Percentiles rank a stretch among this genome's conserved stretches.
These are phyloP conservation scores for Ogataea degrootiae DNA, from an alignment of 805 yeast genomes.

Conservation along the genomic window DNA sequence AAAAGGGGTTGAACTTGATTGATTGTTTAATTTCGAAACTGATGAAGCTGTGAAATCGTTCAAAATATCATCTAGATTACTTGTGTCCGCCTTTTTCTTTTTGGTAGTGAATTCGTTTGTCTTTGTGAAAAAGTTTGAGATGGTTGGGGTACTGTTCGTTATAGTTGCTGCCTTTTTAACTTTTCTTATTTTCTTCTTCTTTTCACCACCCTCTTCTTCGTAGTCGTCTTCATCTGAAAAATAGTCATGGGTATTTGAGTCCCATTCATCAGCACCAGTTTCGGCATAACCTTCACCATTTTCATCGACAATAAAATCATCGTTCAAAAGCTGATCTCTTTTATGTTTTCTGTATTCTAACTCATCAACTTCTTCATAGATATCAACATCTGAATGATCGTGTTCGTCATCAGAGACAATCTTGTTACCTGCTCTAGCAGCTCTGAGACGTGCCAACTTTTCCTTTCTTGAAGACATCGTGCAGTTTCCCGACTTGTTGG, in stretches of 20 bases:
- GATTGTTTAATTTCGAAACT: slow-evolving; percentile 4
- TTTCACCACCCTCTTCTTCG: slow-evolving; percentile 21
- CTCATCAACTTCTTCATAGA: slow-evolving; percentile 89
- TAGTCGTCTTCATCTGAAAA: slow-evolving; percentile 52
- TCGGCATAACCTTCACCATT: slow-evolving; percentile 93
- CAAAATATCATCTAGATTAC: slow-evolving; percentile 63
- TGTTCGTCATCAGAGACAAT: slow-evolving; percentile 36
- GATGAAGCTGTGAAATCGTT: slow-evolving; percentile 44
- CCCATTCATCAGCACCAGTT: slow-evolving; percentile 91
- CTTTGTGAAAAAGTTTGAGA: slow-evolving; percentile 47
- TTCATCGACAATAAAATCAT: slow-evolving; percentile 93
- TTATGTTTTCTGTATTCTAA: slow-evolving; percentile 69
- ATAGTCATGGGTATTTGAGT: slow-evolving; percentile 41
- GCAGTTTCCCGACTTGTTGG: too few relatives aligned
- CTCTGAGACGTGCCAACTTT: slow-evolving; percentile 58
- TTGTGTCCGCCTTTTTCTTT: slow-evolving; percentile 39
- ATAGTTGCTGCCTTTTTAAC: slow-evolving; percentile 14
- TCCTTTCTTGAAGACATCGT: slow-evolving; percentile 12
- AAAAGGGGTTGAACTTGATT: slow-evolving; percentile 17
- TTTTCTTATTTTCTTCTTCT: slow-evolving; percentile 31
- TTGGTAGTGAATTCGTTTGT: slow-evolving; percentile 24
- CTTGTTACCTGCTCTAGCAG: slow-evolving; percentile 58
- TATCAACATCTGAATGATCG: slow-evolving; percentile 47
- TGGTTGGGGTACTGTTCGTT: slow-evolving; percentile 18
- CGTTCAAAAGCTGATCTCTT: slow-evolving; percentile 75